Percentiles rank a stretch among this genome's conserved stretches.
Conservation (phyloP, 176 grass and related monocot species). For the Dactylis glomerata region DNA sequence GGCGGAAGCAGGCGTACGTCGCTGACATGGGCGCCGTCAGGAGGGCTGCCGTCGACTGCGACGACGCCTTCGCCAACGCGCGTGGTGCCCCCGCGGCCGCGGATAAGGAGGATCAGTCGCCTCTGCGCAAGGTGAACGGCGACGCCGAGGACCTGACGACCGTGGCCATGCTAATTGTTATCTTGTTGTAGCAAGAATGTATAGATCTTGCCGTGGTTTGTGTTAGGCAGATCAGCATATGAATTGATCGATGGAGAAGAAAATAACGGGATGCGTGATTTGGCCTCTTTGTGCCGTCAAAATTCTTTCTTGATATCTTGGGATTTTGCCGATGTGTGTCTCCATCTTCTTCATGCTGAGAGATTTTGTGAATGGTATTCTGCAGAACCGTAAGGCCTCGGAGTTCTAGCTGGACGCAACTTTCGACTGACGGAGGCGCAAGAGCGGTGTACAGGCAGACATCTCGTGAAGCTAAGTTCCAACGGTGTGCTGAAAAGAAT, state of each 20-base stretch:
- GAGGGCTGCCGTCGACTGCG: conserved; percentile 30
- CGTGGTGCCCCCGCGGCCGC: not conserved
- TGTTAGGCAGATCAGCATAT: not conserved
- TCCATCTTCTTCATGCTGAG: not conserved
- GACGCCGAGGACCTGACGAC: conserved; percentile 32
- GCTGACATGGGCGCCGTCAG: conserved; percentile 29
- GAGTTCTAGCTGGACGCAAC: not conserved
- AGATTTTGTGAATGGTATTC: not conserved
- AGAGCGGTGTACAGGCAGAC: not conserved
- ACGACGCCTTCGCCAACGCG: not conserved
- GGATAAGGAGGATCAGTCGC: not conserved
- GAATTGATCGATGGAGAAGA: not conserved
- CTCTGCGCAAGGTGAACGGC: conserved; percentile 31
- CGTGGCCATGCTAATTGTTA: conserved; percentile 30
- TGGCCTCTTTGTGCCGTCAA: not conserved
- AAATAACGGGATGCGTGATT: not conserved
- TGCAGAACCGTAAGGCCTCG: not conserved
- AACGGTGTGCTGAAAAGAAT: not conserved
- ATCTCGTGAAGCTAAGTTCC: not conserved
- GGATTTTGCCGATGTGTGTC: not conserved
- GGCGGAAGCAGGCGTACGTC: conserved; percentile 6
- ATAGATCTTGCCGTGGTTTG: not conserved
- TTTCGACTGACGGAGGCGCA: not conserved
- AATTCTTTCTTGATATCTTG: not conserved
- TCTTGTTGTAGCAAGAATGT: not conserved